Evolutionary conservation across 306 rosid species (phyloP), one percentile per base, ranked within the genome.

Genomic region (Castanea mollissima): DNA sequence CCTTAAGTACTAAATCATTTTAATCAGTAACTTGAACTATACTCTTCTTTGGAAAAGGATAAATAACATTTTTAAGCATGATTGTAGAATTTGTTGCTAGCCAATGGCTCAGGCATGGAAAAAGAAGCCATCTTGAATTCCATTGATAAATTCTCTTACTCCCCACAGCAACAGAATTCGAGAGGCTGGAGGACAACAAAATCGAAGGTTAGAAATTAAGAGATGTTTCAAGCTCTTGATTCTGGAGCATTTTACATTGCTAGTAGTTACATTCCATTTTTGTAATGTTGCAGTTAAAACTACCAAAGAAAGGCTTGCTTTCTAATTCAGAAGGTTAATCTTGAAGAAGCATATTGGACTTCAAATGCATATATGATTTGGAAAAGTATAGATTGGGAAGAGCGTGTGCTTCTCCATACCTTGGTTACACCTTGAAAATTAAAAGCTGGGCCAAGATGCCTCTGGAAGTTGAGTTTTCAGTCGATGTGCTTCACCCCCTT

Each of bases 161-260:
- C 67, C 60, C 87, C 86, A 58, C 78, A 55, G 46, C 78, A 69
- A 58, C 74, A 82, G 78, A 76, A 76, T 59, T 75, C 87, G 51
- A 89, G 84, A 77, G 90, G 86, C 74, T 85, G 87, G 93, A 91
- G 88, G 87, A 79, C 89, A 55, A 87, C 88, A 81, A 91, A 88
- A 87, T 82, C 90, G 21, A 92, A 91, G 96, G 94, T 88, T 44
- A 72, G 84, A 41, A 79, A 63, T 58, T 69, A 77, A 41, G 46
- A n/a, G 54, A 46, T 38, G 35, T 46, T 71, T 11, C 8, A 29
- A 74, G 60, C 71, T 8, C 31, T 52, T 55, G 74, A 65, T 79
- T 57, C 46, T 32, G 58, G 31, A 19, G 64, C 74, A 20, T 79
- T 79, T 18, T 79, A 67, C 56, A 32, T 52, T 77, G 75, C 69